Evolutionary conservation across 1,284 basidiomycete species (phyloP).

Genomic region (Ceratobasidium theobromae): DNA sequence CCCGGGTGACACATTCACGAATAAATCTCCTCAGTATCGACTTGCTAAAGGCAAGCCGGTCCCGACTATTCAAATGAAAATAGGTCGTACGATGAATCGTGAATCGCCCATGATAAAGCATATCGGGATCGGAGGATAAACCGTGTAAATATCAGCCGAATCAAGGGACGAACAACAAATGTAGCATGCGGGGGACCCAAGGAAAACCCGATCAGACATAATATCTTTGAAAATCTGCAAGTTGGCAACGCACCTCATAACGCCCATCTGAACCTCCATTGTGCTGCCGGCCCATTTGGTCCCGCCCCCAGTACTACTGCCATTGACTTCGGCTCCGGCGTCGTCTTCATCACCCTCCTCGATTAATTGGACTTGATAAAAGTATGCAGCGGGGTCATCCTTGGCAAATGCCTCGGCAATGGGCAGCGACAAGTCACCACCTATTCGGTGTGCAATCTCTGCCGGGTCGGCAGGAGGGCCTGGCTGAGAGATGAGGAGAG

Average conservation of each 20-base stretch:
- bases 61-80: constrained; percentile 56
- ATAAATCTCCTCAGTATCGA: constrained; percentile 95
- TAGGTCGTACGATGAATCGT: neutral
- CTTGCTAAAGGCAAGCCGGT: constrained; percentile 93
- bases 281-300: constrained; percentile 56
- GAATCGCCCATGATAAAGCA: too few relatives aligned
- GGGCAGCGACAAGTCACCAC: constrained; percentile 75
- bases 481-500: constrained; percentile 14
- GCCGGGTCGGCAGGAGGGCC: neutral
- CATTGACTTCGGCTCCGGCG: constrained; percentile 16
- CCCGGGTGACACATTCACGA: constrained; percentile 88
- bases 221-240: neutral
- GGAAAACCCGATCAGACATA: neutral
- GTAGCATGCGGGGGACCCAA: neutral
- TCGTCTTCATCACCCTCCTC: constrained; percentile 58
- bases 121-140: too few relatives aligned
- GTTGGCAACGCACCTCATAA: constrained; percentile 66
- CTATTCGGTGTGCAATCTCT: constrained; percentile 59
- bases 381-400: constrained; percentile 83
- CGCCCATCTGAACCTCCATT: constrained; percentile 77
- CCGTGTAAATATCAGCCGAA: too few relatives aligned
- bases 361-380: constrained; percentile 84
- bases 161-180: neutral
- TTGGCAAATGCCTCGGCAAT: constrained; percentile 66
- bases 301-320: constrained; percentile 26